phyloP scores from a whole-genome alignment of 352 stramenopile genomes.

The Phytophthora sp. region DNA sequence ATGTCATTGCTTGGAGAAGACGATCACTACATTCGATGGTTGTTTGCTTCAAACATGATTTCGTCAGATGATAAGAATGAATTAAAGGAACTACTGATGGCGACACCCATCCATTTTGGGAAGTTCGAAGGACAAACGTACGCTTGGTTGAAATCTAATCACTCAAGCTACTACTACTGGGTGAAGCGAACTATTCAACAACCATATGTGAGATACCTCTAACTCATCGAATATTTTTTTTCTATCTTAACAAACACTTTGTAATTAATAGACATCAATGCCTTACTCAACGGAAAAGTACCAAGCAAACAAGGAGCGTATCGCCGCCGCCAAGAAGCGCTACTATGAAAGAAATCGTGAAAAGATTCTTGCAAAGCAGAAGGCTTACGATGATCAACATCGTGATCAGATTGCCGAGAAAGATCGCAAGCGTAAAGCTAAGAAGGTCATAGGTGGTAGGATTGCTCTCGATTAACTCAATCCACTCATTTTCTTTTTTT shows the following conservation, averaged over 20 bases:
- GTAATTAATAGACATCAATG: conserved; percentile 7
- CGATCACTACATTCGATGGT: no score
- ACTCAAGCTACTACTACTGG: no score
- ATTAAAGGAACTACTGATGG: no score
- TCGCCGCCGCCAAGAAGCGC: conserved; percentile 4
- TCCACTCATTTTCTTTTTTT: not conserved
- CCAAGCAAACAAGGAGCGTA: conserved; percentile 5
- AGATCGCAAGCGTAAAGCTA: not conserved
- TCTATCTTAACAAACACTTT: not conserved
- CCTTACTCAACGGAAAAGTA: conserved; percentile 13
- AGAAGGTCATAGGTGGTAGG: not conserved
- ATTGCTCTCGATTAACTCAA: not conserved
- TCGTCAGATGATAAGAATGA: no score
- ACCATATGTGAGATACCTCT: no score
- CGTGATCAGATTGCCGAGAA: conserved; percentile 2
- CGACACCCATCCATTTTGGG: no score
- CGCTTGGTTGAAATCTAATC: no score
- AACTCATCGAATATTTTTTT: not conserved
- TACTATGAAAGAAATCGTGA: conserved; percentile 19
- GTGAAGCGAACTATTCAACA: no score
- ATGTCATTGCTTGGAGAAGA: no score
- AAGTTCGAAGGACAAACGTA: no score
- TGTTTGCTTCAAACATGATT: no score
- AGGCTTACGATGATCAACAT: conserved; percentile 8
- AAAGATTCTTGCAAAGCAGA: conserved; percentile 3